Conservation (phyloP, 2,329 filamentous ascomycete genomes). For the Uncinocarpus reesii region DNA sequence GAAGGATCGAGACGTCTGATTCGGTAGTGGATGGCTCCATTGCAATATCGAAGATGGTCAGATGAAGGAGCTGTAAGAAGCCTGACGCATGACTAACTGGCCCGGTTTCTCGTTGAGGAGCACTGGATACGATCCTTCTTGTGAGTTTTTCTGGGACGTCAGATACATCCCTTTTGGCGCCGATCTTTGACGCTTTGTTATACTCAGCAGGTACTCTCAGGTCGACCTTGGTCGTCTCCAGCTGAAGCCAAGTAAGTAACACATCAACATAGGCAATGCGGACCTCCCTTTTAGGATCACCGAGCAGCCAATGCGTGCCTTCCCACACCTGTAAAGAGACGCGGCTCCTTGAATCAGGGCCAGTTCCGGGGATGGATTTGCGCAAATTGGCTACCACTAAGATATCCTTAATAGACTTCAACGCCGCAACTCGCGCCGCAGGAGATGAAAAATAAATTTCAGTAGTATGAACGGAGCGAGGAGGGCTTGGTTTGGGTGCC, state of each 20-base stretch:
- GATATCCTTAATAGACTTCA: conserved; percentile 72
- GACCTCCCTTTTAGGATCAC: conserved; percentile 66
- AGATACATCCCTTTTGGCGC: conserved; percentile 35
- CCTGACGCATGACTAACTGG: conserved; percentile 47
- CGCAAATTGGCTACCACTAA: conserved; percentile 68
- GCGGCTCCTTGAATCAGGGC: conserved; percentile 58
- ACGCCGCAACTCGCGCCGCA: conserved; percentile 52
- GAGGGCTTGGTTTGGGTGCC: not conserved
- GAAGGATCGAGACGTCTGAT: conserved; percentile 63
- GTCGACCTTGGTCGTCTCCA: conserved; percentile 63
- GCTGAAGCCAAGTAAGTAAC: conserved; percentile 69
- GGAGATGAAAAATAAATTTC: conserved; percentile 55
- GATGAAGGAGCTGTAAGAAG: conserved; percentile 72
- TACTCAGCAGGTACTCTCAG: conserved; percentile 52
- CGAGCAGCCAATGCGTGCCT: conserved; percentile 85
- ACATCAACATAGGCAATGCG: conserved; percentile 78
- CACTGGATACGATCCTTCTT: conserved; percentile 58
- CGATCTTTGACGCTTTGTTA: conserved; percentile 36
- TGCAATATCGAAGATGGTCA: conserved; percentile 81
- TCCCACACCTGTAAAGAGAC: conserved; percentile 84
- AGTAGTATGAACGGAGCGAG: conserved; percentile 22
- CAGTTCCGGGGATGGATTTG: conserved; percentile 48
- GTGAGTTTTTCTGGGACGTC: conserved; percentile 35
- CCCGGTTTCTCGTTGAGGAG: conserved; percentile 51
- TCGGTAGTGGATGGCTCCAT: conserved; percentile 63